Base-by-base conservation (phyloP, 371 early-diverging fungal genomes). In the Mucor indicus region DNA sequence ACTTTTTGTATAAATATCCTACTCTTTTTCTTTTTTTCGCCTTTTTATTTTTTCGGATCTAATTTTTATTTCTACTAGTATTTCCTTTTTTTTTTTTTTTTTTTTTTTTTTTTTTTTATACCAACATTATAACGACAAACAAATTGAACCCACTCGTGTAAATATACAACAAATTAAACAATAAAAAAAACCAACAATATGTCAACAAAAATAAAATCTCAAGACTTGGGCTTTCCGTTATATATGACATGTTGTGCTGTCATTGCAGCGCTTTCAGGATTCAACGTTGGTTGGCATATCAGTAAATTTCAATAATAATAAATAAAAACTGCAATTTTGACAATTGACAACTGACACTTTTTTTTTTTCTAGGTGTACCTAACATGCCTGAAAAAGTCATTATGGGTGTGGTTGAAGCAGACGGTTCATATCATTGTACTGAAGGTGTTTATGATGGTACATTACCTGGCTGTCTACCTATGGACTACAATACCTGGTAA, bases 361-460 rank as follows among this genome's bases (percentile, higher is more conserved):
- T 25, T 31, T 20, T 12, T 38, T 32, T 19, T 16, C 12, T 40
- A 70, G 75, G 71, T 61, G 75, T 74, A 1, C 75, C 75, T 3
- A 74, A 74, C 24, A 70, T 74, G 75, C 75, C 75, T 24, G 61
- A 65, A 39, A 45, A 33, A n/a, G 60, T 66, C 10, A 74, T 74
- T 10, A 60, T 60, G 27, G 56, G 56, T 20, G 11, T 43, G 9
- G 15, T 55, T 13, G 20, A 45, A 17, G 40, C 31, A 13, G 56
- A 55, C 2, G 56, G 50, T 4, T 49, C 56, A 16, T 35, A 31
- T 22, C 47, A 45, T 15, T 74, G 75, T 48, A 23, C 53, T 24
- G 59, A 53, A 17, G 66, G 68, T 12, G 57, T 57, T 7, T 33
- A 42, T 11, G 38, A 44, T 31, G 48, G 54, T 3, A 38, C 50